Base-by-base conservation (phyloP, 345 rosid species). In the Triadica sebifera region DNA sequence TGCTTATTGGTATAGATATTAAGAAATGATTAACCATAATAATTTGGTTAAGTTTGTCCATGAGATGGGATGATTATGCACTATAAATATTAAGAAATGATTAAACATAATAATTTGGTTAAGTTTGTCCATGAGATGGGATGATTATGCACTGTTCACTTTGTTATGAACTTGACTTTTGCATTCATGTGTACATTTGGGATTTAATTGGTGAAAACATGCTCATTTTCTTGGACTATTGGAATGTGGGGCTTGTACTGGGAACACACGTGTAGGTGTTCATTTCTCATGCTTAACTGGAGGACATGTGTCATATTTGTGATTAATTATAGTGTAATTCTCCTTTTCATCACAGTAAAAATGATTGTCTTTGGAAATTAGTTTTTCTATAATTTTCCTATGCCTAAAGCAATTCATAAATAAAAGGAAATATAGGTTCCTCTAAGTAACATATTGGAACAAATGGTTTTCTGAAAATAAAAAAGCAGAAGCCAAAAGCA, bases 61-160 rank as follows among this genome's bases (percentile, higher is more conserved):
- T 58, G 66, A 64, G 53, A 45, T 45, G 25, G 25, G 22, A 9
- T n/a, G n/a, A n/a, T n/a, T n/a, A n/a, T n/a, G n/a, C n/a, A n/a
- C n/a, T n/a, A n/a, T n/a, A n/a, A n/a, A 61, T 56, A n/a, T 6
- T 72, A 72, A 59, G 51, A 38, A 71, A 56, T 71, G 20, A 58
- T 55, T 39, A 16, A n/a, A 38, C 43, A 58, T 45, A 38, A 24
- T 24, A 57, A 38, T 60, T 24, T 38, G 12, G 39, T 56, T n/a
- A 39, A 4, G n/a, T 15, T 57, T 58, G 45, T 71, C 56, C 13
- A 45, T 58, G 66, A 64, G 53, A 45, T 25, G 20, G 25, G 22
- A 9, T 43, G 52, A 47, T 20, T 43, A 65, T 65, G 53, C 34
- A 17, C 45, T 43, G 66, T 7, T 46, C 55, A 24, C 3, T 25